These are phyloP conservation scores for Ophiostoma piceae DNA, from an alignment of 2,329 filamentous ascomycete species.

Conservation along the genomic window DNA sequence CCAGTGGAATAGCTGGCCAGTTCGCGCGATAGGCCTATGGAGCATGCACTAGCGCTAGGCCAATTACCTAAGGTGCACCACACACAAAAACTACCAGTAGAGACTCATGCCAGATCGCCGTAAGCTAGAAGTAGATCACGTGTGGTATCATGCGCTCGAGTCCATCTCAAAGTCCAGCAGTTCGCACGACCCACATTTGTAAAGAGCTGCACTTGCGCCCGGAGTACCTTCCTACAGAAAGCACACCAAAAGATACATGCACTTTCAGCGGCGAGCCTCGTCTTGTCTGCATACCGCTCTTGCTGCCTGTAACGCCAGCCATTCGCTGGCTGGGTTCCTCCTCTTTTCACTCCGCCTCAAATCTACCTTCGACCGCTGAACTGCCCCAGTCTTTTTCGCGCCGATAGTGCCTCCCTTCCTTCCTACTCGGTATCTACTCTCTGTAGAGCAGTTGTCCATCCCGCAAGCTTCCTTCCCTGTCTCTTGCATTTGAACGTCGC, in stretches of 20 bases:
- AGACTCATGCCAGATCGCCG: slow-evolving; percentile 28
- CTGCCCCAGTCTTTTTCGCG: slow-evolving; percentile 8
- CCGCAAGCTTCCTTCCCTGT: neutral
- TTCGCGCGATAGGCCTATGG: slow-evolving; percentile 1
- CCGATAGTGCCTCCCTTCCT: slow-evolving; percentile 10
- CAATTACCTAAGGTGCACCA: slow-evolving; percentile 7
- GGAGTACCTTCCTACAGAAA: neutral
- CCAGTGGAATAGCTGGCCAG: slow-evolving; percentile 19
- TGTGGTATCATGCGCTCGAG: neutral
- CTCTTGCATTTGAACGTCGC: neutral
- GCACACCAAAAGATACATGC: neutral
- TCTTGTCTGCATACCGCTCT: neutral
- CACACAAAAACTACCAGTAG: neutral
- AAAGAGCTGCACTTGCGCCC: neutral
- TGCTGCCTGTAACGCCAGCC: neutral
- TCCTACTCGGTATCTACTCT: slow-evolving; percentile 8
- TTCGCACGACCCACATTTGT: neutral
- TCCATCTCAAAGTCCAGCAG: neutral
- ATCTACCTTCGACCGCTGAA: neutral
- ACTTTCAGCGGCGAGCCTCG: neutral
- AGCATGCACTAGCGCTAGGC: neutral
- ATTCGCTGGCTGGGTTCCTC: neutral
- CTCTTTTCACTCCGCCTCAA: slow-evolving; percentile 11
- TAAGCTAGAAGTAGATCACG: slow-evolving; percentile 1
- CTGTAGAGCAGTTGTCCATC: too few species aligned